phyloP scores from a whole-genome alignment of 306 rosid species.

The Vigna unguiculata region DNA sequence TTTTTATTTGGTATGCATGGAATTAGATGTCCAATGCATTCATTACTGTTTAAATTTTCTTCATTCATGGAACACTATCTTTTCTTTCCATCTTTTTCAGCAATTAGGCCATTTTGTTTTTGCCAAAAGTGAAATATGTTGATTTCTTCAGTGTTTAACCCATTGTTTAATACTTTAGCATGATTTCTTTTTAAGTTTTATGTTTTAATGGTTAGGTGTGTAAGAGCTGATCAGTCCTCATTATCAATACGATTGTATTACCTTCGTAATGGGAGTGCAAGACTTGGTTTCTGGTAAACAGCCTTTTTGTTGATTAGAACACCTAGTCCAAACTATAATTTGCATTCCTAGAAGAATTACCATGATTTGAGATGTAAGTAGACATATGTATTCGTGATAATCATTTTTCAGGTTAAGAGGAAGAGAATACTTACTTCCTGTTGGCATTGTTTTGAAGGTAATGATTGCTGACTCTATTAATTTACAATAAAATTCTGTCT shows the following conservation, averaged over 20 bases:
- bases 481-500: background rate
- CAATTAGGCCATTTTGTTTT: conserved; percentile 8
- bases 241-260: conserved; percentile 77
- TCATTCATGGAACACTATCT: conserved; percentile 25
- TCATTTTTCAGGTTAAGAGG: conserved; percentile 78
- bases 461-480: conserved; percentile 31
- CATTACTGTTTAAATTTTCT: background rate
- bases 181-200: conserved; percentile 32
- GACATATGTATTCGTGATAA: conserved; percentile 22
- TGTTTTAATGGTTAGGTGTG: conserved; percentile 65
- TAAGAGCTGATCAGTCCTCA: conserved; percentile 83
- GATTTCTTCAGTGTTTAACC: conserved; percentile 19
- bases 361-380: conserved; percentile 32
- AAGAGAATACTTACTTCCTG: conserved; percentile 91
- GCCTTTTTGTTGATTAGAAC: conserved; percentile 37
- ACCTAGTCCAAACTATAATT: background rate
- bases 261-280: conserved; percentile 89
- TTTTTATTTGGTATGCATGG: conserved; percentile 1
- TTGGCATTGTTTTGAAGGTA: conserved; percentile 89
- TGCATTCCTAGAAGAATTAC: background rate
- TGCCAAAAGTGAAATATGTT: background rate
- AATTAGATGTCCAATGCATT: conserved; percentile 21
- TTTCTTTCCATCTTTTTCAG: conserved; percentile 12
- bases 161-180: background rate
- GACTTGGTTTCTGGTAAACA: conserved; percentile 92